Base-by-base conservation (phyloP, 2,329 filamentous ascomycete genomes). In the Claviceps humidiphila region DNA sequence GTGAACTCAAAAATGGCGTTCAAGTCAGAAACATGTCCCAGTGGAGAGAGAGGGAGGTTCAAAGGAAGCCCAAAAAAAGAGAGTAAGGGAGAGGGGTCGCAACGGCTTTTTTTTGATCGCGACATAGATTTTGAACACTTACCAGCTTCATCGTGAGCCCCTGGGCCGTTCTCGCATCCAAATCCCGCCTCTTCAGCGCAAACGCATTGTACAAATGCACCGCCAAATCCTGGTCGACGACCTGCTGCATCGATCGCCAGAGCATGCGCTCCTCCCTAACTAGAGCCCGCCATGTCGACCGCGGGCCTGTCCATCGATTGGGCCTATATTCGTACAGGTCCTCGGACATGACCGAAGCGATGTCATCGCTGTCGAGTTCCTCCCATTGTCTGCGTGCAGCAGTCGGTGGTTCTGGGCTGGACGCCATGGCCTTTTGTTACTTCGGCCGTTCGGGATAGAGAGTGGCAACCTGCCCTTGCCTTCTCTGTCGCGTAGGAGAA, bases 161-260 rank as follows among this genome's bases (percentile, higher is more conserved):
- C 20, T 58, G 51, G 2, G 61, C 63, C 45, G 59, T 62, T 51
- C 51, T 62, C 26, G 57, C 51, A 43, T 64, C 57, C 39, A 55
- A 58, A 6, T 56, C 61, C 39, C 58, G 59, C 51, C 59, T 59
- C 64, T 84, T 89, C 51, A 94, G 70, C 39, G 77, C 77, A 68
- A 85, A 84, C 0, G 84, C 75, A 65, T 93, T 88, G 69, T 87
- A 95, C 5, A 96, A 71, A 68, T 95, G 90, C 45, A 83, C 68
- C 0, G 80, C 74, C 11, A 96, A 70, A 62, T 96, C 84, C 51
- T 76, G 72, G 41, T 84, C 78, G 39, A 79, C 74, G 16, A 81
- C 64, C 46, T 79, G 74, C 53, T 84, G 77, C 52, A 95, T 71
- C 7, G 83, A 81, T 5, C 74, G 70, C 53, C 77, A 77, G 2